Base-by-base conservation (phyloP, 2,329 filamentous ascomycete species). In the Xylaria sp. region DNA sequence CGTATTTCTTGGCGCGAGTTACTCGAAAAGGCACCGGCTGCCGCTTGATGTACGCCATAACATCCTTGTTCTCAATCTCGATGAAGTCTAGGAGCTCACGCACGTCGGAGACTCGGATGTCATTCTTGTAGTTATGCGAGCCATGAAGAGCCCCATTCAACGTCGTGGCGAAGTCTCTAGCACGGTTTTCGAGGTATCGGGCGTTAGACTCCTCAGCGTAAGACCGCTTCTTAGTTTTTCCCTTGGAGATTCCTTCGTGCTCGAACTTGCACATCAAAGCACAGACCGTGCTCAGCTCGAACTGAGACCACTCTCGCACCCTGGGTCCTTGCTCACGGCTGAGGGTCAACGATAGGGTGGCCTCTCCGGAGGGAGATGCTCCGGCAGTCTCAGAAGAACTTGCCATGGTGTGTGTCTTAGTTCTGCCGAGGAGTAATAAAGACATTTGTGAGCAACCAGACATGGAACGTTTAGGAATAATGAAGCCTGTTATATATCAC, bases 271-370 rank as follows among this genome's bases (percentile, higher is more conserved):
- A 76, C 37, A 78, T 73, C 23, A 81, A 72, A 10, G 75, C 70
- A 18, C 79, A 74, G 13, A 79, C 75, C 9, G 73, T 75, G n/a
- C 76, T 69, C 1, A 77, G 59, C 63, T 78, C 75, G 54, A 74
- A 75, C 1, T 61, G 12, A 7, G 70, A 73, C 76, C 76, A 78
- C 41, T 67, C 44, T 48, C 65, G 67, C 20, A 57, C 12, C 13
- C 52, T 37, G 6, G 5, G 51, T 23, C 9, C 44, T 59, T 44
- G 56, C 50, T 58, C 44, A 12, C 20, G 41, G 41, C 37, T 12
- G 2, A 46, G 13, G 15, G 55, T 15, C 20, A 46, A 23, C 3
- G 23, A 23, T n/a, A 48, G 12, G 7, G 10, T 39, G 5, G 15
- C 39, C 9, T 51, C 54, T 7, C 3, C 10, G 15, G 48, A n/a